These are phyloP conservation scores for Bjerkandera adusta DNA, from an alignment of 1,284 basidiomycete species.

Conservation along the genomic window DNA sequence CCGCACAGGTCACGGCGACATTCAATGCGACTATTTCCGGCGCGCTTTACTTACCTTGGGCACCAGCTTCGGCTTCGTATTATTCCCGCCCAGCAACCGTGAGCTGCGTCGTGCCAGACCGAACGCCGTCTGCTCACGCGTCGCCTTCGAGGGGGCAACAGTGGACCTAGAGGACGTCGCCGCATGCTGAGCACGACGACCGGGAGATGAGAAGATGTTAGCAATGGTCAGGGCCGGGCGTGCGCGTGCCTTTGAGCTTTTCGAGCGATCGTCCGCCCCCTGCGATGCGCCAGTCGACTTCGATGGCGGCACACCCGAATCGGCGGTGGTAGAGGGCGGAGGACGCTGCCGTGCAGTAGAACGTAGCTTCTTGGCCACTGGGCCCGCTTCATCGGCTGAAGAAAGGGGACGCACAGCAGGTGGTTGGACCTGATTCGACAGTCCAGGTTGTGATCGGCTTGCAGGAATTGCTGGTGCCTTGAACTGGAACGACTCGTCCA, in stretches of 20 bases:
- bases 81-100: slow-evolving; percentile 54
- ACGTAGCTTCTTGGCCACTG: slow-evolving; percentile 70
- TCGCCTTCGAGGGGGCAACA: slow-evolving; percentile 44
- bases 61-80: slow-evolving; percentile 27
- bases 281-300: slow-evolving; percentile 43
- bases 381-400: slow-evolving; percentile 76
- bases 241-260: slow-evolving; percentile 74
- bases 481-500: slow-evolving; percentile 57
- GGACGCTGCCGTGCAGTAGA: slow-evolving; percentile 58
- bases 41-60: slow-evolving; percentile 20
- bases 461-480: slow-evolving; percentile 34
- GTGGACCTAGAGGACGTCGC: slow-evolving; percentile 55
- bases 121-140: slow-evolving; percentile 39
- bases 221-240: slow-evolving; percentile 75
- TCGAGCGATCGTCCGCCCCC: slow-evolving; percentile 58
- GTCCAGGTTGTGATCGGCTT: slow-evolving; percentile 31
- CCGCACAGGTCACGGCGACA: not conserved
- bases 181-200: slow-evolving; percentile 66
- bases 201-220: slow-evolving; percentile 79
- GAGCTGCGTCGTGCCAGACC: slow-evolving; percentile 62
- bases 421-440: slow-evolving; percentile 36
- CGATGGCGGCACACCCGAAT: slow-evolving; percentile 41
- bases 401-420: slow-evolving; percentile 65
- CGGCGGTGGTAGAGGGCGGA: slow-evolving; percentile 29
- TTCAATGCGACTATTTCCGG: not conserved